Conservation (phyloP, 805 yeast genomes). For the Ogataea parapolymorpha region DNA sequence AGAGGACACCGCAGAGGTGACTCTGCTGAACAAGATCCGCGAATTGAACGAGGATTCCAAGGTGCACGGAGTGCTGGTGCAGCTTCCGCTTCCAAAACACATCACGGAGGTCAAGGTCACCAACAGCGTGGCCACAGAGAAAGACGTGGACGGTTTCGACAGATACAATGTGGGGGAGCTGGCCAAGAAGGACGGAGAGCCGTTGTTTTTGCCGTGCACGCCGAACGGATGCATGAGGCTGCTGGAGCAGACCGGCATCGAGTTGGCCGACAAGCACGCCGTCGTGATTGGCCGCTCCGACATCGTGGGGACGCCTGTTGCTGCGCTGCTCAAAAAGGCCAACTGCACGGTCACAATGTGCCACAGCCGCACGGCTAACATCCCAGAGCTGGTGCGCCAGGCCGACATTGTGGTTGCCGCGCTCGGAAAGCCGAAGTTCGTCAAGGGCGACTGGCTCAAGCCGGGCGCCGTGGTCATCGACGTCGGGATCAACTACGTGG, state of each 20-base stretch:
- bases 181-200: constrained; percentile 68
- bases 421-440: constrained; percentile 66
- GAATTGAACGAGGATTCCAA: constrained; percentile 54
- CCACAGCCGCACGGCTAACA: constrained; percentile 61
- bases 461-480: constrained; percentile 68
- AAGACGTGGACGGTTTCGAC: constrained; percentile 85
- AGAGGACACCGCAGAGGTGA: constrained; percentile 52
- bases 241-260: constrained; percentile 53
- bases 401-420: constrained; percentile 82
- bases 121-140: constrained; percentile 58
- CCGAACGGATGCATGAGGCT: constrained; percentile 76
- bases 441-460: constrained; percentile 74
- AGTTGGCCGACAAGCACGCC: constrained; percentile 64
- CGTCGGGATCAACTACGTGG: constrained; percentile 77
- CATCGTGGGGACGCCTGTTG: constrained; percentile 80
- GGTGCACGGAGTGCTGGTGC: constrained; percentile 73
- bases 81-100: constrained; percentile 72
- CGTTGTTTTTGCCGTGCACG: constrained; percentile 75
- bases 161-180: constrained; percentile 75
- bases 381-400: constrained; percentile 43
- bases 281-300: constrained; percentile 84
- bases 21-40: constrained; percentile 50
- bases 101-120: constrained; percentile 66
- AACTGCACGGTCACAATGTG: constrained; percentile 76
- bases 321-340: constrained; percentile 63